A percentile compares a stretch with the other conserved stretches of the same genome.
These are phyloP conservation scores for Globisporangium spiculum DNA, from an alignment of 352 stramenopile species.

Conservation along the genomic window DNA sequence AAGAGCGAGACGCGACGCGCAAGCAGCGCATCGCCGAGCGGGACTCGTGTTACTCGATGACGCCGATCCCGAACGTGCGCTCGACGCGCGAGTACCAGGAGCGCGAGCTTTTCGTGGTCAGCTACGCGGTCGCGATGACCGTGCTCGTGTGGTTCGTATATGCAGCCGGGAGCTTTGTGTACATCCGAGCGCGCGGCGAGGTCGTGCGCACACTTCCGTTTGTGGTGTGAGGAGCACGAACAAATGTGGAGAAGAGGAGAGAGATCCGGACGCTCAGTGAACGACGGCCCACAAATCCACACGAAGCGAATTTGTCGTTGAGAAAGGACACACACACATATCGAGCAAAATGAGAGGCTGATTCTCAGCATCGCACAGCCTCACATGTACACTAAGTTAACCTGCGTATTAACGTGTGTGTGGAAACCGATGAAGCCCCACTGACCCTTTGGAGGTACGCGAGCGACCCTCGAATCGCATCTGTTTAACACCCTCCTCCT, in stretches of 20 bases:
- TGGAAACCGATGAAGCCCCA: too few species aligned
- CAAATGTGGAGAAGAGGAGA: background rate
- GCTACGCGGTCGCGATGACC: constrained; percentile 48
- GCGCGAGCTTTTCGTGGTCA: constrained; percentile 37
- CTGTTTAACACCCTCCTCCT: background rate
- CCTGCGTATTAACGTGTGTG: background rate
- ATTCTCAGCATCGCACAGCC: background rate
- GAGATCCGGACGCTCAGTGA: background rate
- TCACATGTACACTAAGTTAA: background rate
- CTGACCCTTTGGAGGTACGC: too few species aligned
- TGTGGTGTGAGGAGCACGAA: background rate
- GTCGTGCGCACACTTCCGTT: constrained; percentile 3
- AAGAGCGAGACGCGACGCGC: constrained; percentile 41
- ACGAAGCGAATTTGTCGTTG: background rate
- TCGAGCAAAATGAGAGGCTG: background rate
- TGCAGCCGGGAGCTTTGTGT: constrained; percentile 22
- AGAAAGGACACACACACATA: background rate
- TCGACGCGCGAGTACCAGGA: constrained; percentile 43
- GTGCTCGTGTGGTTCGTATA: constrained; percentile 48
- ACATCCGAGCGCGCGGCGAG: constrained; percentile 15
- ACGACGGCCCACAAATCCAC: background rate
- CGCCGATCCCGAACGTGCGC: constrained; percentile 29
- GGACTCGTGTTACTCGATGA: constrained; percentile 31
- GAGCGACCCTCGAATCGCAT: background rate
- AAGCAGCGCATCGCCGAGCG: constrained; percentile 35